Evolutionary conservation across 345 rosid species (phyloP), one percentile per base, ranked within the genome.

Genomic region (Eucalyptus regnans): DNA sequence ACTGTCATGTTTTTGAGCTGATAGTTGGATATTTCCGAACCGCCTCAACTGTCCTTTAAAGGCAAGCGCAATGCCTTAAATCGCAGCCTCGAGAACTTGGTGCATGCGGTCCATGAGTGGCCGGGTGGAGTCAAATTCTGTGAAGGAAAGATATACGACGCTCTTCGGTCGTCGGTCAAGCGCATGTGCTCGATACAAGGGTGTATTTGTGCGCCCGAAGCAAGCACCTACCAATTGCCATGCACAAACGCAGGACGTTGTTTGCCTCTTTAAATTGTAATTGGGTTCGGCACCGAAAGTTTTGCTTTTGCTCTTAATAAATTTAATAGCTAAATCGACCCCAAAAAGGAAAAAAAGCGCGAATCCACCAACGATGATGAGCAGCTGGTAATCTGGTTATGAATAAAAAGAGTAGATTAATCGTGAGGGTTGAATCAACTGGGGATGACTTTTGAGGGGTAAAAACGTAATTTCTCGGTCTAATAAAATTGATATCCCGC

Each of bases 401-500:
- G 43, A 16, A 16, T 8, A 1, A 2, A 15, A 16, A 5, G 7
- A 62, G 58, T 31, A 68, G 46, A 37, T 20, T 41, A 20, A 76
- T 44, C 83, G 23, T 11, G 29, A 18, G 23, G 84, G 29, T 41
- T 0, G 0, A 71, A 71, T 66, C 0, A 76, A 76, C 1, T 20
- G 1, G 5, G 1, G 83, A 41, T 11, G 84, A 23, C 48, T 0
- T 6, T 76, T 5, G 2, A 76, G 84, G 84, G 84, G 23, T 41
- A 76, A 41, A 41, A 76, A 11, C 48, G 84, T 76, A 76, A 41
- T 76, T 76, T 11, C 1, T 0, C 1, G 14, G 1, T 76, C 7
- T 3, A 76, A 76, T 76, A 76, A 76, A 76, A 76, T 76, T 22
- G 48, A 10, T 22, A 76, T 41, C 44, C 48, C 29, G 84, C 84